Percentiles rank a stretch among this genome's conserved stretches.
These are phyloP conservation scores for Thalassiosira allenii DNA, from an alignment of 352 stramenopile genomes.

Conservation along the genomic window DNA sequence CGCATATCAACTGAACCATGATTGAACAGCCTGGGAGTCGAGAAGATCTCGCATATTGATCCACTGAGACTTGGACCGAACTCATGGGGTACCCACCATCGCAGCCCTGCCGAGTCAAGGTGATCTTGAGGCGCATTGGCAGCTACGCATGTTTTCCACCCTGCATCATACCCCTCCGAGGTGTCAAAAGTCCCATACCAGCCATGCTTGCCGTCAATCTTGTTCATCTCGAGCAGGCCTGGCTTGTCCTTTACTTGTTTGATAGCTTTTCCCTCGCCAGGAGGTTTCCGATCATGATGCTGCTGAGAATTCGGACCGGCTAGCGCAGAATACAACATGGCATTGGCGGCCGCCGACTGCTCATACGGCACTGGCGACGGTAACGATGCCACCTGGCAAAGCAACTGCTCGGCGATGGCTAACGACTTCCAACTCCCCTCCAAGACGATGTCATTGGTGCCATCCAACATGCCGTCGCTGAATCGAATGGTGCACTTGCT, in stretches of 20 bases:
- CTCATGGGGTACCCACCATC: slow-evolving; percentile 81
- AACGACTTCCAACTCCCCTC: slow-evolving; percentile 81
- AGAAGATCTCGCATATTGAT: slow-evolving; percentile 80
- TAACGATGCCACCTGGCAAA: slow-evolving; percentile 35
- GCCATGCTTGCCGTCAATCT: slow-evolving; percentile 70
- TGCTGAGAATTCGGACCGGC: slow-evolving; percentile 4
- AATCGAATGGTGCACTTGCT: slow-evolving; percentile 82
- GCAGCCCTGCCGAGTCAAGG: slow-evolving; percentile 69
- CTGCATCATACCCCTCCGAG: slow-evolving; percentile 64
- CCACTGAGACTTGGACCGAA: slow-evolving; percentile 73
- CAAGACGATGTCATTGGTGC: slow-evolving; percentile 71
- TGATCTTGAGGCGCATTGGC: slow-evolving; percentile 68
- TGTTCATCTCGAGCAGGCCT: slow-evolving; percentile 70
- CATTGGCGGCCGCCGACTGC: slow-evolving; percentile 29
- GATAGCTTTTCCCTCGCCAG: slow-evolving; percentile 31
- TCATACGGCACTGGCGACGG: slow-evolving; percentile 31
- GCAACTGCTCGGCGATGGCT: slow-evolving; percentile 74
- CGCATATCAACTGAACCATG: slow-evolving; percentile 45
- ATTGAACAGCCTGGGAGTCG: slow-evolving; percentile 48
- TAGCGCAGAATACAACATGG: slow-evolving; percentile 25
- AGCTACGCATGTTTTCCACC: slow-evolving; percentile 79
- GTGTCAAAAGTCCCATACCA: slow-evolving; percentile 74
- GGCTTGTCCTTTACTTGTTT: slow-evolving; percentile 73
- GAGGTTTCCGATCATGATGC: slow-evolving; percentile 18
- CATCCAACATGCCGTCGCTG: slow-evolving; percentile 42